A percentile compares a stretch with the other conserved stretches of the same genome.
Evolutionary conservation across 441 rosid species (phyloP).

Genomic region (Adansonia rubrostipa): DNA sequence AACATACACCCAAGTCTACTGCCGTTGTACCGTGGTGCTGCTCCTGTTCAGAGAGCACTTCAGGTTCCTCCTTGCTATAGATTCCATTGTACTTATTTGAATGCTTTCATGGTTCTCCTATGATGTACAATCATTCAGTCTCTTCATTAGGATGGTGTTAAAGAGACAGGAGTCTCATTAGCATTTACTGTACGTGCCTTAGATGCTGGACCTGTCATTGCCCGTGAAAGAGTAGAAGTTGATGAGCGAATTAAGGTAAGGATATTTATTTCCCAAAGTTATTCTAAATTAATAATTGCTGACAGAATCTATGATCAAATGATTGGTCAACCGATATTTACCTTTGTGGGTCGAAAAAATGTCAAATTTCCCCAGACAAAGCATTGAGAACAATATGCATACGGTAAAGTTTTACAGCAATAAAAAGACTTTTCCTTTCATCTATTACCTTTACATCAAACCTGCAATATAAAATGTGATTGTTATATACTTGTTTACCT

Average conservation of each 20-base stretch:
- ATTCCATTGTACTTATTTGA: slow-evolving; percentile 15
- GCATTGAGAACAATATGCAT: not conserved
- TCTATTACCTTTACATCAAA: not conserved
- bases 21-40: slow-evolving; percentile 91
- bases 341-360: not conserved
- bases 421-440: slow-evolving; percentile 4
- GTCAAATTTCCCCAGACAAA: slow-evolving; percentile 8
- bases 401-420: not conserved
- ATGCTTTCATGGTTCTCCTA: slow-evolving; percentile 27
- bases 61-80: slow-evolving; percentile 49
- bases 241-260: slow-evolving; percentile 84
- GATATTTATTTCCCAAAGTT: slow-evolving; percentile 14
- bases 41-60: slow-evolving; percentile 92
- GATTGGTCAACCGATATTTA: not conserved
- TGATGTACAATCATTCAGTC: slow-evolving; percentile 31
- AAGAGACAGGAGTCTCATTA: slow-evolving; percentile 88
- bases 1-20: slow-evolving; percentile 92
- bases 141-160: slow-evolving; percentile 74
- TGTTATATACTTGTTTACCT: not conserved
- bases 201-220: slow-evolving; percentile 95
- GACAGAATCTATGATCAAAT: not conserved
- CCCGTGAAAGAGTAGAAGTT: slow-evolving; percentile 53
- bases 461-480: not conserved
- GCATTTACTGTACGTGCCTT: slow-evolving; percentile 82
- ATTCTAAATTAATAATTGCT: slow-evolving; percentile 3